Evolutionary conservation across 2,329 filamentous ascomycete genomes (phyloP).

Genomic region (Xylaria polymorpha): DNA sequence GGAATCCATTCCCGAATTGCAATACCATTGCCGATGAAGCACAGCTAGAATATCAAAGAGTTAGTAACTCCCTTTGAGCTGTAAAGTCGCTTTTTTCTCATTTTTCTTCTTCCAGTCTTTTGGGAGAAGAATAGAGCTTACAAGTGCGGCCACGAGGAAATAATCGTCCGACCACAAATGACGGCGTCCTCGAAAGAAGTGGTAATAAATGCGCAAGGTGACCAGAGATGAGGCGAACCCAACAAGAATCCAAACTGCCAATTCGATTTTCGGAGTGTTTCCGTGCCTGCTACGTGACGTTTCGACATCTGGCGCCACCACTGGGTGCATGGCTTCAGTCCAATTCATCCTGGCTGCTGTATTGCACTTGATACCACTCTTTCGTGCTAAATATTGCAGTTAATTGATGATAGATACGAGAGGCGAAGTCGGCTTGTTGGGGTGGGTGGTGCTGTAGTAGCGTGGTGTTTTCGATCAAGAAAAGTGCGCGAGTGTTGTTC

Average conservation of each 20-base stretch:
- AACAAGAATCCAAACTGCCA: constrained; percentile 23
- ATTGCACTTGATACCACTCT: not conserved
- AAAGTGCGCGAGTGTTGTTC: not conserved
- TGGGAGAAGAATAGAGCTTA: constrained; percentile 13
- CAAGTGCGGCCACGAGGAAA: constrained; percentile 36
- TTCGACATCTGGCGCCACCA: constrained; percentile 32
- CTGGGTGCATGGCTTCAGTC: constrained; percentile 12
- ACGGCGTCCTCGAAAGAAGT: constrained; percentile 32
- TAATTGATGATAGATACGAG: not conserved
- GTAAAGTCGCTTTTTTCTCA: not conserved
- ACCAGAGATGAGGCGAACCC: constrained; percentile 27
- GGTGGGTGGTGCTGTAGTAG: not conserved
- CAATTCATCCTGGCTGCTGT: constrained; percentile 10
- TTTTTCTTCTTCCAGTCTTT: not conserved
- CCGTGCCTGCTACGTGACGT: constrained; percentile 15
- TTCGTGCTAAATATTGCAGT: not conserved
- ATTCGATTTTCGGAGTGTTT: constrained; percentile 12
- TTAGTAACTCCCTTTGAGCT: not conserved
- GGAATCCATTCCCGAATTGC: constrained; percentile 32
- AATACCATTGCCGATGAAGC: constrained; percentile 33
- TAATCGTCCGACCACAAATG: constrained; percentile 36
- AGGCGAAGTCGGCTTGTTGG: not conserved
- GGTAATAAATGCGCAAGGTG: constrained; percentile 31
- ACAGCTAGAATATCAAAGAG: constrained; percentile 13
- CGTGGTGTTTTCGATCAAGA: not conserved